Evolutionary conservation across 768 basidiomycete species (phyloP).

Genomic region (Lentinula aciculospora): DNA sequence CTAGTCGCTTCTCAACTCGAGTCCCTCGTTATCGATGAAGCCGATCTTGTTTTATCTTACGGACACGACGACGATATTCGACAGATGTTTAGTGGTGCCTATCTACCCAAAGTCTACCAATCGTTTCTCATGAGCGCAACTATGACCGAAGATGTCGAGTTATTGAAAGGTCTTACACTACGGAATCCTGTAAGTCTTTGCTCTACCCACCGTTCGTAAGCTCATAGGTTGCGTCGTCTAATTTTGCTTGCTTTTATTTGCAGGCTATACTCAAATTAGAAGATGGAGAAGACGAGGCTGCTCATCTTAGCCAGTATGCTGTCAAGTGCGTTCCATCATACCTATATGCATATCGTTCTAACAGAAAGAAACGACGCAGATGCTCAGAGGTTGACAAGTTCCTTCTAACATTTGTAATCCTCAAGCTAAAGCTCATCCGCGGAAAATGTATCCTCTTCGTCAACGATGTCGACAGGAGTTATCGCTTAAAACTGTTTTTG

Average conservation of each 20-base stretch:
- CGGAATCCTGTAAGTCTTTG: conserved; percentile 57
- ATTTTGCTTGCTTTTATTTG: too few relatives aligned
- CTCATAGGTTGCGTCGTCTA: conserved; percentile 60
- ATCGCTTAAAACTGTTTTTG: conserved; percentile 65
- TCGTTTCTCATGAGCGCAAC: conserved; percentile 98
- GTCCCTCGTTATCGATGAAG: conserved; percentile 94
- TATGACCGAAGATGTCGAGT: conserved; percentile 93
- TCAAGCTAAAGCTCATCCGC: conserved; percentile 92
- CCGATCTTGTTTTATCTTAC: conserved; percentile 31
- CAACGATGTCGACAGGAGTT: conserved; percentile 91
- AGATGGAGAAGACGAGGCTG: conserved; percentile 82
- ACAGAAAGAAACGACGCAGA: too few relatives aligned
- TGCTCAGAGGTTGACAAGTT: conserved; percentile 86
- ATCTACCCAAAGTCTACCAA: conserved; percentile 76
- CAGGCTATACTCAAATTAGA: conserved; percentile 85
- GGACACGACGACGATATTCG: neutral
- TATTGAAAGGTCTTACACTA: conserved; percentile 81
- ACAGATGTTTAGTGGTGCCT: conserved; percentile 50
- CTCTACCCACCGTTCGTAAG: conserved; percentile 21
- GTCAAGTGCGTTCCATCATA: neutral
- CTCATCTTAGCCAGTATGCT: conserved; percentile 47
- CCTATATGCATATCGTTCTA: neutral
- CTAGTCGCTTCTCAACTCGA: conserved; percentile 65
- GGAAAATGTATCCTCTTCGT: conserved; percentile 98
- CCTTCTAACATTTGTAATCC: conserved; percentile 91